Evolutionary conservation across 2,329 filamentous ascomycete genomes (phyloP), one percentile per base, ranked within the genome.

Genomic region (Botrytis aclada): DNA sequence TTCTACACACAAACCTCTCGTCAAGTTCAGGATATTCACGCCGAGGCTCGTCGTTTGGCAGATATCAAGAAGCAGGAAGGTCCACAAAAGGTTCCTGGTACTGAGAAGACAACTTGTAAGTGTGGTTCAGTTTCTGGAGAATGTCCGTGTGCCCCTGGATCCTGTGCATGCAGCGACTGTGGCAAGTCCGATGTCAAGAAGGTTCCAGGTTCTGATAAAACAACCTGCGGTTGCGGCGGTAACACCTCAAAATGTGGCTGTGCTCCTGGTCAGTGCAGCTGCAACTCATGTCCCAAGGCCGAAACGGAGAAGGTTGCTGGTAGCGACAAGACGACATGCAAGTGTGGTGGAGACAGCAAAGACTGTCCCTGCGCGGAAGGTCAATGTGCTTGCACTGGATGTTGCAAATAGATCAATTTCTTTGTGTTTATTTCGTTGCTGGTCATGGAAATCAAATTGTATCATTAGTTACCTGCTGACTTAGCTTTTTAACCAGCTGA

Each of bases 1-100:
- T 99, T 99, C 85, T 99, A 99, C 84, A 88, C 90, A 12, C 87
- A 93, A 78, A 89, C 93, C 76, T 90, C 92, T 82, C 94, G 94
- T 85, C 95, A 98, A 84, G 94, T 98, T 45, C 87, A 94, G 79
- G 96, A 99, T 81, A 96, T 99, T 64, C 96, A 99, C 84, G 88
- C 87, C 75, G 96, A 99, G 87, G 96, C 96, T 45, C 88, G 92
- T 76, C 90, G 96, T 78, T 86, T 99, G 71, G 95, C 95, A 67
- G 90, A 97, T 77, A 83, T 99, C 77, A 98, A 98, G 91, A 90
- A 89, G 81, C 83, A 89, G 74, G 86, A 80, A 81, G 82, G 88
- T 32, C 87, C 86, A 62, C 66, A 75, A 32, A 77, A 77, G 60
- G 78, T 75, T 47, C 63, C 76, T 56, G 77, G 77, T 80, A 85